Conservation (phyloP, 305 asterid genomes). For the Fraxinus angustifolia region DNA sequence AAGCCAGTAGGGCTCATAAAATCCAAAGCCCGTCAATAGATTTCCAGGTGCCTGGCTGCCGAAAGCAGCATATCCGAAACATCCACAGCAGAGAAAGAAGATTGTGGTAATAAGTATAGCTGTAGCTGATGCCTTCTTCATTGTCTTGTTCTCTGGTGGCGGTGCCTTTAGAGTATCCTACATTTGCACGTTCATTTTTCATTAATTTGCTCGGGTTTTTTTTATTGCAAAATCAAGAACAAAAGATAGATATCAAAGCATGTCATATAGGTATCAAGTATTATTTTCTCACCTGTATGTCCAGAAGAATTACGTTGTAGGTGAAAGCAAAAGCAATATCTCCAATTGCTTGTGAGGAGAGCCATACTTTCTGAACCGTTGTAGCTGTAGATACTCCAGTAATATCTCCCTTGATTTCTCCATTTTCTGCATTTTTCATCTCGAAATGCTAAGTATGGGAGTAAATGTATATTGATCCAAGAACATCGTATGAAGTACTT, state of each 20-base stretch:
- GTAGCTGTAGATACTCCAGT: constrained; percentile 31
- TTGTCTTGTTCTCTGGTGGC: constrained; percentile 39
- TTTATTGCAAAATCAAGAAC: not conserved
- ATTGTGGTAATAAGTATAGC: constrained; percentile 42
- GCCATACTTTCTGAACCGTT: constrained; percentile 41
- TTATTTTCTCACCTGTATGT: constrained; percentile 38
- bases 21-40: constrained; percentile 41
- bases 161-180: constrained; percentile 51
- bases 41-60: constrained; percentile 41
- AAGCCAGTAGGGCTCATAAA: constrained; percentile 49
- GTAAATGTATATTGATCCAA: not conserved
- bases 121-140: constrained; percentile 41
- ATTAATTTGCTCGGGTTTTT: constrained; percentile 15
- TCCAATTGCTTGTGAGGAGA: constrained; percentile 47
- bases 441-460: not conserved
- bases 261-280: not conserved
- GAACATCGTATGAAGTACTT: not conserved
- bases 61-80: constrained; percentile 50
- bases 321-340: constrained; percentile 50
- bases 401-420: constrained; percentile 38
- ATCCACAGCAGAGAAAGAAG: constrained; percentile 49
- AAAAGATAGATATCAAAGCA: not conserved
- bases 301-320: constrained; percentile 41
- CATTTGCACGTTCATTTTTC: constrained; percentile 28
- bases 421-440: constrained; percentile 32